Base-by-base conservation (phyloP, 2,329 filamentous ascomycete species). In the Colletotrichum falcatum region DNA sequence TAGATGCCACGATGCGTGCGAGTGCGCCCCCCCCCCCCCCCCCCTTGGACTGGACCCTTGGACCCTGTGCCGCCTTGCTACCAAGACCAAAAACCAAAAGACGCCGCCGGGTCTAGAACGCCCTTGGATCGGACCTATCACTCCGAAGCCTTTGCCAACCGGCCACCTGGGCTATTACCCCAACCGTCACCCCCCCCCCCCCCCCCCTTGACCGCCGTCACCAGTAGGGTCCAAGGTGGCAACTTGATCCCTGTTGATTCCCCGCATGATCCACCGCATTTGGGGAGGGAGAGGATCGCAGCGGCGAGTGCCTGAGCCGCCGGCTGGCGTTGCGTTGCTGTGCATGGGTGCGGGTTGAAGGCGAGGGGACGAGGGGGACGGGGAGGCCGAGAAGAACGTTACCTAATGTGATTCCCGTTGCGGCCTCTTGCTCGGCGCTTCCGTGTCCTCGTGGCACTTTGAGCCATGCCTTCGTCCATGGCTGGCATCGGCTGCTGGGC, bases 241-340 rank as follows among this genome's bases (percentile, higher is more conserved):
- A 23, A 16, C 48, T 42, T 42, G 46, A 62, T 42, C 60, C 60
- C 60, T 62, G 60, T 18, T 26, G 12, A 14, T 61, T n/a, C 60
- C 60, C 60, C 60, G 60, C 60, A 62, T 54, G 60, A 62, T 62
- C 60, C 60, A 62, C 60, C 26, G 35, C 48, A 61, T 37, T 53
- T 9, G 33, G 46, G 46, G 60, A 7, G 44, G 39, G 39, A 33
- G 30, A 9, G 23, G 20, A 37, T 53, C 60, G 54, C 23, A 53
- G 60, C 18, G 35, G 48, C 48, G 20, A 44, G 48, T 42, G 23
- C 26, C 48, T 23, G 46, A 53, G 23, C 48, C 48, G 60, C 46
- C 48, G 44, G 18, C 60, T 62, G 18, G 60, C 48, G 60, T 42
- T 23, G 60, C 48, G 48, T 33, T 23, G 48, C 16, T 42, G 11